A percentile compares a stretch with the other conserved stretches of the same genome.
Conservation (phyloP, 2,329 filamentous ascomycete genomes). For the Claviceps sp. region DNA sequence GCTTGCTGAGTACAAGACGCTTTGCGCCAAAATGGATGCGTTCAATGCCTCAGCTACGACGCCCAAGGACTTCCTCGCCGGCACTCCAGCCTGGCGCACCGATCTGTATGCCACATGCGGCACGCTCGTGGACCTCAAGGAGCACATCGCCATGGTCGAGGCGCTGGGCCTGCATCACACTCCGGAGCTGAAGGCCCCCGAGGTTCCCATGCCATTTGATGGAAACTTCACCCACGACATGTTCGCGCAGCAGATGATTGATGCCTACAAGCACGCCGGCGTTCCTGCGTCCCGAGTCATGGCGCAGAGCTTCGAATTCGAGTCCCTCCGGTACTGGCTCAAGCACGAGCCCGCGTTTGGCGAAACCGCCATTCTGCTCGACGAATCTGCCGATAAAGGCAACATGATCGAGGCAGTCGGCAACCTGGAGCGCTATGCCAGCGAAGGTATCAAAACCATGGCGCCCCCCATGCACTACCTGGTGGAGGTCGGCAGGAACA, state of each 20-base stretch:
- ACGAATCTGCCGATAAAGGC: constrained; percentile 43
- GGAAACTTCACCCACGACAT: constrained; percentile 49
- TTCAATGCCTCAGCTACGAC: constrained; percentile 45
- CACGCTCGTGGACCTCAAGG: constrained; percentile 45
- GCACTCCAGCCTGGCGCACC: constrained; percentile 48
- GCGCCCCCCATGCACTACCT: constrained; percentile 51
- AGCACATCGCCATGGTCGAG: constrained; percentile 48
- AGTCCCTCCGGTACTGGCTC: constrained; percentile 55
- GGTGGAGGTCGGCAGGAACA: constrained; percentile 33
- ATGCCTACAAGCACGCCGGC: constrained; percentile 40
- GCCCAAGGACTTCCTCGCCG: constrained; percentile 40
- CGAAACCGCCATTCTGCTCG: constrained; percentile 50
- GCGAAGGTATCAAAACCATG: constrained; percentile 47
- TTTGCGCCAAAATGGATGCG: constrained; percentile 61
- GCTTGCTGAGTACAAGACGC: constrained; percentile 49
- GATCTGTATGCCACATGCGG: constrained; percentile 53
- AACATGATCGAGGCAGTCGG: constrained; percentile 40
- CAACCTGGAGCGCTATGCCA: constrained; percentile 40
- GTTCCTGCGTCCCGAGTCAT: constrained; percentile 43
- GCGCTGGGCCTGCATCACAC: constrained; percentile 48
- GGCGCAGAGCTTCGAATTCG: constrained; percentile 52
- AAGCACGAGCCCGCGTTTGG: constrained; percentile 46
- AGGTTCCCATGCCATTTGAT: constrained; percentile 57
- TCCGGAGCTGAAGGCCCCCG: constrained; percentile 53
- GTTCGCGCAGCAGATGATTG: constrained; percentile 52